A percentile compares a stretch with the other conserved stretches of the same genome.
These are phyloP conservation scores for Protomyces arabidopsidicola DNA, from an alignment of 1,139 yeast genomes.

Conservation along the genomic window DNA sequence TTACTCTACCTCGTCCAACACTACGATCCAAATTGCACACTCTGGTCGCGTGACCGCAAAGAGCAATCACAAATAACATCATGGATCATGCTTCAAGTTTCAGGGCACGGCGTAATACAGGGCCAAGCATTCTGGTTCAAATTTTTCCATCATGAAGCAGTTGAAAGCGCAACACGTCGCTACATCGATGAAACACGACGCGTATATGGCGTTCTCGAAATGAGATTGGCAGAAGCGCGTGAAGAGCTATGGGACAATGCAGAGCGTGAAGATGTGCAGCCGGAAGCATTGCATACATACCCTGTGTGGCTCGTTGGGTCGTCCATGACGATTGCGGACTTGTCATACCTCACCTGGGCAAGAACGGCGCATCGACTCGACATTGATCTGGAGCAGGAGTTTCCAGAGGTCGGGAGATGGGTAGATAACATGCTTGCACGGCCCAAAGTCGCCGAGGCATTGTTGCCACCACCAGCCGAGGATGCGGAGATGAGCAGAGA, in stretches of 20 bases:
- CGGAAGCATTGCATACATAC: slow-evolving; percentile 34
- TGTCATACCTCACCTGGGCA: slow-evolving; percentile 34
- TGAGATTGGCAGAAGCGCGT: slow-evolving; percentile 29
- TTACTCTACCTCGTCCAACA: slow-evolving; percentile 52
- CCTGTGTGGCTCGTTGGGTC: slow-evolving; percentile 36
- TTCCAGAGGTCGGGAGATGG: slow-evolving; percentile 49
- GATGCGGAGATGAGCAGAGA: not conserved
- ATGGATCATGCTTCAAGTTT: slow-evolving; percentile 30
- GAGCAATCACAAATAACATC: slow-evolving; percentile 33
- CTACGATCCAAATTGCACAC: slow-evolving; percentile 50
- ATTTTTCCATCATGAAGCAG: slow-evolving; percentile 30
- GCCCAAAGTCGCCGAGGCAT: slow-evolving; percentile 42
- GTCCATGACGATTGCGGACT: slow-evolving; percentile 32
- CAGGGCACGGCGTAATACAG: slow-evolving; percentile 18
- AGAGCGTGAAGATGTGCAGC: slow-evolving; percentile 11
- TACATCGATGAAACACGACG: slow-evolving; percentile 33
- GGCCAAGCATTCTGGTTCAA: slow-evolving; percentile 34
- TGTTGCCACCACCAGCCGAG: not conserved
- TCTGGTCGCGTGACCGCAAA: slow-evolving; percentile 33
- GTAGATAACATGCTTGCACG: slow-evolving; percentile 41
- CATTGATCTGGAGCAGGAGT: slow-evolving; percentile 44
- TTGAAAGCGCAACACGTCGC: slow-evolving; percentile 30
- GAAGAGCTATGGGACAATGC: slow-evolving; percentile 12
- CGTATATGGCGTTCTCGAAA: slow-evolving; percentile 29
- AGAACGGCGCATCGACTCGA: slow-evolving; percentile 36